Base-by-base conservation (phyloP, 345 rosid genomes). In the Moringa oleifera region DNA sequence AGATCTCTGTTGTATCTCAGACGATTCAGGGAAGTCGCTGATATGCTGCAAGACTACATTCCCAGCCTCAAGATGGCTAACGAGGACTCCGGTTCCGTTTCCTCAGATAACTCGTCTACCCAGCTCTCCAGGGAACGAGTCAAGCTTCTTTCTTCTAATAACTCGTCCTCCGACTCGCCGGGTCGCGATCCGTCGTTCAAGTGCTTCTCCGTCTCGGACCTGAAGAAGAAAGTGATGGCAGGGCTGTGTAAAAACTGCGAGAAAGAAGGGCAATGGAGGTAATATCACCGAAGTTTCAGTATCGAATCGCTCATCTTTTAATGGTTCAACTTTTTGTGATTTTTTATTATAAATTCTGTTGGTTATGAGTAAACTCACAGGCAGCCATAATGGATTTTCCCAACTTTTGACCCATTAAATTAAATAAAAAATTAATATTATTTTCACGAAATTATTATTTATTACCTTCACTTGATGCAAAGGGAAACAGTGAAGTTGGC, bases 211-310 rank as follows among this genome's bases (percentile, higher is more conserved):
- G 83, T 82, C 65, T 83, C 95, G 19, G 99, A 90, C 57, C 73
- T 94, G 87, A 94, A 81, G 80, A 88, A 85, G 88, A 88, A 86
- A 63, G 86, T 94, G 7, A 76, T 86, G 88, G 92, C 95, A 10
- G 95, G 97, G 13, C 80, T 94, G 59, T 74, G 83, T 65, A 86
- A 75, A 67, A 90, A 79, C 58, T 79, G 88, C 76, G 90, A 88
- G 20, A 85, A 81, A 57, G 85, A 86, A 79, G 96, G 90, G 64
- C 89, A 82, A 55, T 94, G 99, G 99, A 94, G 99, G 97, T 92
- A 72, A 78, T 55, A n/a, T n/a, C n/a, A n/a, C n/a, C n/a, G n/a
- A n/a, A n/a, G 37, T 33, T 11, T 33, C 37, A 33, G 5, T 33
- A 33, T 41, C 6, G 12, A 1, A 7, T 7, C 47, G 6, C 47